These are phyloP conservation scores for Nelumbo lutea DNA, from an alignment of 164 flowering plant species.

Conservation along the genomic window DNA sequence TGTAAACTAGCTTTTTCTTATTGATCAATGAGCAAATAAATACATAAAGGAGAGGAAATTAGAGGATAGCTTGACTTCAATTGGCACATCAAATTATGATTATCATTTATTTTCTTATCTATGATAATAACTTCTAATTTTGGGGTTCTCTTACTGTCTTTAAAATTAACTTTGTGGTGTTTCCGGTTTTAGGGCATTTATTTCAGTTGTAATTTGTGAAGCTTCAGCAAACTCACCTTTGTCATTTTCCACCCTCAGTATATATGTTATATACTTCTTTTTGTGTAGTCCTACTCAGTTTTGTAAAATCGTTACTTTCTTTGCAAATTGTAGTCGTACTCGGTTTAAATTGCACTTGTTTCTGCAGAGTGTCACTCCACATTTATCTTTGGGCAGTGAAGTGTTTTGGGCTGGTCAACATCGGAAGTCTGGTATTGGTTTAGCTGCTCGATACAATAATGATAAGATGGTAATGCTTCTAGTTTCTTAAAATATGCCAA, in stretches of 20 bases:
- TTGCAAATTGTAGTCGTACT: not conserved
- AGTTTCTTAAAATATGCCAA: not conserved
- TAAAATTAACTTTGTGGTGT: not conserved
- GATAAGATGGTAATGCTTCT: slow-evolving; percentile 73
- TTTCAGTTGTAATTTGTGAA: not conserved
- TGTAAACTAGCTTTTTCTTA: too few relatives aligned
- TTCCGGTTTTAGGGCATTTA: not conserved
- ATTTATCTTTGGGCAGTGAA: slow-evolving; percentile 85
- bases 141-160: not conserved
- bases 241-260: not conserved
- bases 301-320: not conserved
- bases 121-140: not conserved
- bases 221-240: not conserved
- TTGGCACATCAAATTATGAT: not conserved
- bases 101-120: not conserved
- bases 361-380: slow-evolving; percentile 78
- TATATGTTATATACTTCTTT: not conserved
- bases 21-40: too few relatives aligned
- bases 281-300: not conserved
- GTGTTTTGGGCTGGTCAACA: slow-evolving; percentile 97
- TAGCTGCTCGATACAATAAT: slow-evolving; percentile 83
- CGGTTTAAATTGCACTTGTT: slow-evolving; percentile 6
- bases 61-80: too few relatives aligned
- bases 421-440: slow-evolving; percentile 87
- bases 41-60: too few relatives aligned